Evolutionary conservation across 108 stramenopile genomes (phyloP), one percentile per base, ranked within the genome.

Genomic region (Cylindrotheca closterium): DNA sequence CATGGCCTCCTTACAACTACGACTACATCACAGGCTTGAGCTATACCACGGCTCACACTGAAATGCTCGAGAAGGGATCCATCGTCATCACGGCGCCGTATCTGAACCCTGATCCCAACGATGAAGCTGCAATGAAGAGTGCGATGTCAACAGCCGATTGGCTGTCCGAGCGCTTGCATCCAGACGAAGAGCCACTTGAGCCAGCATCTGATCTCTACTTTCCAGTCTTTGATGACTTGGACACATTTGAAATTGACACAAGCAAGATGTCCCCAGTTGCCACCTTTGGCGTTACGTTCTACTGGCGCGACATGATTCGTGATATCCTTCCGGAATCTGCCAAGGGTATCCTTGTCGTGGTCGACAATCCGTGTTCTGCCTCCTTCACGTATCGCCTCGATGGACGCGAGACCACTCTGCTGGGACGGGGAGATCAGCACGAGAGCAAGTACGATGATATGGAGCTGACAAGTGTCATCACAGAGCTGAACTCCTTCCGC

Each of bases 401-500:
- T 56, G 84, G 84, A 0, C 59, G 63, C 23, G 30, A 63, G 2
- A 77, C 67, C n/a, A 64, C 49, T 0, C 63, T 78, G 17, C n/a
- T 87, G 34, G 86, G 86, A 3, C 52, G 58, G 28, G 83, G 86
- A 10, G 86, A 87, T 50, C 19, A 58, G 32, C 82, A 87, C 51
- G 80, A 87, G 47, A 34, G 42, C 22, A 67, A 63, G 17, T 84
- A 66, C 51, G 34, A 74, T 49, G 19, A 68, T 15, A 32, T 61
- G 19, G 24, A n/a, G 0, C n/a, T 4, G 10, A 52, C 56, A 1
- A 31, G 3, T 19, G 18, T 12, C 3, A 1, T 60, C 4, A 37
- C 19, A 24, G 47, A 27, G 15, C 32, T 60, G 37, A 2, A 60
- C 63, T 25, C 24, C 45, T 30, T 29, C 26, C n/a, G 23, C n/a